Percentiles rank a stretch among this genome's conserved stretches.
phyloP scores from a whole-genome alignment of 1,284 basidiomycete species.

The Hortiboletus rubellus region DNA sequence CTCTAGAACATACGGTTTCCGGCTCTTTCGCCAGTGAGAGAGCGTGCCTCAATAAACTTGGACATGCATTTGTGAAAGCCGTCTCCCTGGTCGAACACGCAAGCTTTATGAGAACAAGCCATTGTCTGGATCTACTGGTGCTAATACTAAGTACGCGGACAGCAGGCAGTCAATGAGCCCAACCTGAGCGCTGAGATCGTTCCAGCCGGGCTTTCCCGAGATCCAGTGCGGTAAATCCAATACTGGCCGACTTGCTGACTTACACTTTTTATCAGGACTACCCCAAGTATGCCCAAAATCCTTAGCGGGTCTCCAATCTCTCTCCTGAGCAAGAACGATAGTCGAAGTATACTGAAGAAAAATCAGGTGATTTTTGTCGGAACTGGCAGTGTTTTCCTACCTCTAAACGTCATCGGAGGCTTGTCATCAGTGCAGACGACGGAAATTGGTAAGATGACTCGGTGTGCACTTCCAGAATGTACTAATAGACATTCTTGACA shows the following conservation, averaged over 20 bases:
- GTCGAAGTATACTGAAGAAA: slow-evolving; percentile 48
- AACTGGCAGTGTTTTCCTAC: background rate
- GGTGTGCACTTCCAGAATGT: slow-evolving; percentile 1
- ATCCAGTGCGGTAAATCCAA: too few relatives aligned
- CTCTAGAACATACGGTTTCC: slow-evolving; percentile 21
- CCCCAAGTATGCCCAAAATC: slow-evolving; percentile 25
- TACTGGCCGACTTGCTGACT: background rate
- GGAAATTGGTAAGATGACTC: slow-evolving; percentile 61
- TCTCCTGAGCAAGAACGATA: slow-evolving; percentile 2
- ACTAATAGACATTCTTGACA: background rate
- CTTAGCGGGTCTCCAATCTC: slow-evolving; percentile 3
- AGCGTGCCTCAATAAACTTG: background rate
- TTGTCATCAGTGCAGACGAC: slow-evolving; percentile 59
- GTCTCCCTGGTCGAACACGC: background rate
- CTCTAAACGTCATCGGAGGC: slow-evolving; percentile 18
- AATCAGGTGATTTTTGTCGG: slow-evolving; percentile 47
- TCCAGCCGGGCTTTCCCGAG: too few relatives aligned
- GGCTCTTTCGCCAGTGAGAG: background rate
- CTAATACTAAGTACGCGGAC: too few relatives aligned
- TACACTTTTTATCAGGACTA: background rate
- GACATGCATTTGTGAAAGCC: background rate
- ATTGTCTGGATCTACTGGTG: background rate
- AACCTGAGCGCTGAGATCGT: too few relatives aligned
- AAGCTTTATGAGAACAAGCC: background rate
- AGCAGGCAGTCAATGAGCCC: too few relatives aligned